Evolutionary conservation across 768 basidiomycete genomes (phyloP), one percentile per base, ranked within the genome.

Genomic region (Agrocybe praecox): DNA sequence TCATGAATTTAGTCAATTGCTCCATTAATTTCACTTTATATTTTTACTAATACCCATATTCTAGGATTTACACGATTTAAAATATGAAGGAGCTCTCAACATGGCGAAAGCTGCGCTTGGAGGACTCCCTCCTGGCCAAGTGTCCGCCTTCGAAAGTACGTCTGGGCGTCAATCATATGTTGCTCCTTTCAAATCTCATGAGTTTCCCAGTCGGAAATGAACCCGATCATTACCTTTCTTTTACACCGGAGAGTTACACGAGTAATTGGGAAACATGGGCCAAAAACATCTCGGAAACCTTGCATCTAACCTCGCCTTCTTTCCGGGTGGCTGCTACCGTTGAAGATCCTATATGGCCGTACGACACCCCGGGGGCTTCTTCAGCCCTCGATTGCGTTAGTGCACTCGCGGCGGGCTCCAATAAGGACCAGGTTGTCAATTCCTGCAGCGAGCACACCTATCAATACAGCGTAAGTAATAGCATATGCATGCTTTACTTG

Each of bases 401-500:
- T 49, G 74, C 79, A 12, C 67, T 83, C 10, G 76, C 75, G 34
- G 77, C 80, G 43, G 82, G 82, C 26, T 77, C 72, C 2, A 70
- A 80, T 53, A 60, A 63, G 7, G 75, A 67, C 24, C 64, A 69
- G 53, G 78, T 78, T n/a, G 78, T 79, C 12, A 72, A 69, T 47
- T 73, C 70, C 2, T 83, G 82, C 60, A 81, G 80, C 57, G 82
- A 84, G 63, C 82, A 82, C 53, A 80, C 80, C 1, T 81, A 83
- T 59, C 80, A 82, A 54, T 83, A 82, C 59, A 80, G 76, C 56
- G 80, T 80, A 58, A 59, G 77, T 64, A 24, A 29, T 21, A 33
- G 23, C 23, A 9, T 9, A 12, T 47, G 21, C 11, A n/a, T n/a
- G n/a, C n/a, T n/a, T n/a, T n/a, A n/a, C n/a, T n/a, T n/a, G n/a